phyloP scores from a whole-genome alignment of 306 rosid genomes.

The Glycyrrhiza uralensis region DNA sequence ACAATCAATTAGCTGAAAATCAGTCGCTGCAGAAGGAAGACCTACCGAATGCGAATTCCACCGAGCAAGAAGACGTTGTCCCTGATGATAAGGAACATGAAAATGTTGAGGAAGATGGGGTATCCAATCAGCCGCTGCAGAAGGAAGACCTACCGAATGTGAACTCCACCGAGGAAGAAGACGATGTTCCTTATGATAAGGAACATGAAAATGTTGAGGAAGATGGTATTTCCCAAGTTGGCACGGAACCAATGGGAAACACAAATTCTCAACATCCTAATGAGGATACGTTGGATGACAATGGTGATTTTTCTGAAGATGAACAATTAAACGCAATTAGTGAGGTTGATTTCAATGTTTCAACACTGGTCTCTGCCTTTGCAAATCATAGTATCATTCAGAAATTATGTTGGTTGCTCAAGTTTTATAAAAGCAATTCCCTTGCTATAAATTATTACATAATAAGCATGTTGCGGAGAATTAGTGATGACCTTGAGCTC shows the following conservation, averaged over 20 bases:
- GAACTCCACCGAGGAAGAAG: constrained; percentile 38
- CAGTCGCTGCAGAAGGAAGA: constrained; percentile 33
- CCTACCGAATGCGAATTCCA: constrained; percentile 29
- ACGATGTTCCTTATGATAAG: constrained; percentile 21
- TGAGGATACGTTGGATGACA: constrained; percentile 42
- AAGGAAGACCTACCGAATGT: constrained; percentile 32
- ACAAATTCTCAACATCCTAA: constrained; percentile 38
- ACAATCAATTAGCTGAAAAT: constrained; percentile 37
- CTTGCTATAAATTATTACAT: constrained; percentile 72
- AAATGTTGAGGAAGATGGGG: constrained; percentile 31
- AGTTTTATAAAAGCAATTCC: constrained; percentile 89
- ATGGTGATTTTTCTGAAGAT: constrained; percentile 63
- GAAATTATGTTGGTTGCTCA: constrained; percentile 89
- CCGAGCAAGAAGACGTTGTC: constrained; percentile 31
- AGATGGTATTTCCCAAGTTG: constrained; percentile 23
- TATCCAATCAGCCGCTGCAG: constrained; percentile 21
- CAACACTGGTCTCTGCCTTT: constrained; percentile 70
- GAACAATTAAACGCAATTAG: constrained; percentile 55
- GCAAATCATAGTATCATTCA: constrained; percentile 73
- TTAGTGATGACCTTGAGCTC: constrained; percentile 77
- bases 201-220: constrained; percentile 36
- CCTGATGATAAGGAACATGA: constrained; percentile 32
- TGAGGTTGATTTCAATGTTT: constrained; percentile 88
- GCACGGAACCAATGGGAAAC: constrained; percentile 29
- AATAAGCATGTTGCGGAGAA: constrained; percentile 63